Base-by-base conservation (phyloP, 345 rosid genomes). In the Eucalyptus virginea region DNA sequence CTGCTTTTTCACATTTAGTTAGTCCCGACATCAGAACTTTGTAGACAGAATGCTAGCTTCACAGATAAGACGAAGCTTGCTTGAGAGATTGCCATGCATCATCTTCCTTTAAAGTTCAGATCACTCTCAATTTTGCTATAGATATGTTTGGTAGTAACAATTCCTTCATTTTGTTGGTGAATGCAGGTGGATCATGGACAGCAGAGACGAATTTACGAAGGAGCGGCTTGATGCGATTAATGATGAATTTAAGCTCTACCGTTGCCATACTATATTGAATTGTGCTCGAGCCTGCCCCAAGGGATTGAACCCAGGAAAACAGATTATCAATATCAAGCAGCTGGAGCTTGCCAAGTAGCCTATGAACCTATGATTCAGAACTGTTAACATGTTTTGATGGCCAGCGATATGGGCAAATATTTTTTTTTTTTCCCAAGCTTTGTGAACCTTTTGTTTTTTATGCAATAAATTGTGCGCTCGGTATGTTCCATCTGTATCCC, bases 231-330 rank as follows among this genome's bases (percentile, higher is more conserved):
- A 95, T n/a, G 99, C 99, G 23, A 92, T 98, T 81, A 91, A 97
- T 42, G 97, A 98, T 11, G 99, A 98, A 90, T 98, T 95, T 90
- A 98, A 98, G 97, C 96, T 98, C 47, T 97, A 98, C 89, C 95
- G 99, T 21, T 98, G 99, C 94, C 98, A 97, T 91, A 96, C 99
- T 28, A 97, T 98, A 89, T 90, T 98, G 98, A 98, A 97, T 89
- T 98, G 99, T 91, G 97, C 99, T 28, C 96, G 96, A 69, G 99
- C 99, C 81, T 98, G 99, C 91, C 99, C 99, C 52, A 98, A 98
- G 89, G 99, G 99, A 24, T 91, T 98, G 94, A 98, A 96, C 92
- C 99, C 99, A 69, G 99, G 98, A 52, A 96, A 96, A 92, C 95
- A 98, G 94, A 98, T 98, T 87, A 51, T 51, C 89, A 92, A 96